Conservation (phyloP, 2,329 filamentous ascomycete species). For the Ophiostoma ulmi region DNA sequence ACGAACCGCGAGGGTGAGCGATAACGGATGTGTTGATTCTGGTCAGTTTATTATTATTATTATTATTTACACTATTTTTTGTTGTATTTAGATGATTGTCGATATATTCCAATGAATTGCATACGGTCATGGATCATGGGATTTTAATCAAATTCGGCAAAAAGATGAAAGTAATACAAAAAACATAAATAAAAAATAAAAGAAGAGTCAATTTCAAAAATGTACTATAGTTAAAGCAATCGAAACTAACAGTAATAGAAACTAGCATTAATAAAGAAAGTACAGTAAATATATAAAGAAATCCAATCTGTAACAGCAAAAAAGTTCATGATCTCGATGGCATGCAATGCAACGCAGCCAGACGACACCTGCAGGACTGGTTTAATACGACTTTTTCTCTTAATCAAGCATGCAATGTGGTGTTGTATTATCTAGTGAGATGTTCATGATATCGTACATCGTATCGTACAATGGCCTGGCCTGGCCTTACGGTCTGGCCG, state of each 20-base stretch:
- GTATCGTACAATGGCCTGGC: neutral
- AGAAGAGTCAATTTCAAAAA: neutral
- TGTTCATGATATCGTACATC: neutral
- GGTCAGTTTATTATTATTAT: neutral
- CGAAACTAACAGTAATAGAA: neutral
- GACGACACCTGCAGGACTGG: neutral
- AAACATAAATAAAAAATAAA: neutral
- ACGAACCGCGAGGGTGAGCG: neutral
- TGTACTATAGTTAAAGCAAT: no score
- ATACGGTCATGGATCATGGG: neutral
- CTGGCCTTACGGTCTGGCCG: no score
- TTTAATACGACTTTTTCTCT: neutral
- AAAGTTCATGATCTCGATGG: slow-evolving; percentile 1
- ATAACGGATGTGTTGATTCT: neutral
- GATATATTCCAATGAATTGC: neutral
- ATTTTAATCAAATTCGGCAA: neutral
- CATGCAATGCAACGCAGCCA: slow-evolving; percentile 4
- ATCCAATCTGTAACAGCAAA: neutral
- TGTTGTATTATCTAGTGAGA: neutral
- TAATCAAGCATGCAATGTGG: neutral
- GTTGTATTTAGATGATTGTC: neutral
- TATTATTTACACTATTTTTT: neutral
- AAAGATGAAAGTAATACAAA: neutral
- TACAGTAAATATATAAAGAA: neutral
- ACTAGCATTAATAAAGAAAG: neutral